Base-by-base conservation (phyloP, 163 green algal species). In the Scenedesmus sp. region DNA sequence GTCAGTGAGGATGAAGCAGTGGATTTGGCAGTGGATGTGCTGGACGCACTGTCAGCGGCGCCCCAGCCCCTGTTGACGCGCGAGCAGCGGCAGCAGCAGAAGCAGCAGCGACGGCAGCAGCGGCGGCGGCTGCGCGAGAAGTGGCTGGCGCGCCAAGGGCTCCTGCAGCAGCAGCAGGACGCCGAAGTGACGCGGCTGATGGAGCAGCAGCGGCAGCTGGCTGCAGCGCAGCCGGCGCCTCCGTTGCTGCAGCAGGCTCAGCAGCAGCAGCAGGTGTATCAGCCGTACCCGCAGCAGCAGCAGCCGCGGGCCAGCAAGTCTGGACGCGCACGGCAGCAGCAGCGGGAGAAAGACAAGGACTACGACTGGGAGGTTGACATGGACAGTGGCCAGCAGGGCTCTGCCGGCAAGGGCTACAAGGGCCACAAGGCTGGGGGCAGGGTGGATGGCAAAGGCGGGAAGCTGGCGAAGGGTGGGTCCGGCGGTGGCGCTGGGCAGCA, bases 101-200 rank as follows among this genome's bases (percentile, higher is more conserved):
- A 70, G 49, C 81, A 78, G 51, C 70, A 84, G 85, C 85, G 76
- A n/a, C 85, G 72, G n/a, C 33, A 56, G 72, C 22, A 79, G 72
- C 85, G 61, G 65, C 85, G 46, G 35, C 46, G 49, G 85, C 43
- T 30, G 18, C 85, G 26, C 3, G 49, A 53, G 68, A 37, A 83
- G 44, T 49, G 80, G 65, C 85, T 46, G 16, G 44, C 16, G 12
- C 85, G 61, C 0, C 65, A 49, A 22, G 3, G n/a, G 26, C 68
- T 83, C 13, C 68, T 37, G 43, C n/a, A 83, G 43, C 49, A 87
- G 53, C 49, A 51, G 46, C 49, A 73, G 35, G 44, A 70, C 30
- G 30, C 20, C 0, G 30, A 49, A 30, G 7, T n/a, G 81, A 15
- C 30, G 81, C 81, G 33, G 81, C 81, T 76, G 26, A 24, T 9